These are phyloP conservation scores for Metschnikowia kunwiensis DNA, from an alignment of 805 yeast genomes.

Conservation along the genomic window DNA sequence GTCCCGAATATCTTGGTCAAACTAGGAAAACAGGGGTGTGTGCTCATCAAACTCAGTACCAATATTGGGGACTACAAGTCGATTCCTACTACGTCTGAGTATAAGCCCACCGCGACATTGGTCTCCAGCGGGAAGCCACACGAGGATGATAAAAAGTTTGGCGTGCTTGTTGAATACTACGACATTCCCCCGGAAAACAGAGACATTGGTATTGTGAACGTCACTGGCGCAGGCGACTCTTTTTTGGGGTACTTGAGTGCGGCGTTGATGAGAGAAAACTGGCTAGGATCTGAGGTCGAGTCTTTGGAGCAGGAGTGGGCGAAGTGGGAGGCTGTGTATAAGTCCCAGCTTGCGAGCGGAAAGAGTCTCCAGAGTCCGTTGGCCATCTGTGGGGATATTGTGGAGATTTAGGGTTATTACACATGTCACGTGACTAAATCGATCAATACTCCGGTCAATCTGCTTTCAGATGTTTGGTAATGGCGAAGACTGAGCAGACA, in stretches of 20 bases:
- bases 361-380: conserved; percentile 9
- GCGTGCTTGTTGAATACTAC: conserved; percentile 64
- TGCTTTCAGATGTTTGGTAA: no score
- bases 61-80: conserved; percentile 30
- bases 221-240: conserved; percentile 89
- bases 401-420: neutral
- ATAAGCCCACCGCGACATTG: conserved; percentile 23
- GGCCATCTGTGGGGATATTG: conserved; percentile 11
- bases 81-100: conserved; percentile 31
- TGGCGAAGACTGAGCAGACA: no score
- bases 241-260: conserved; percentile 63
- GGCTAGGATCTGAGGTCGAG: conserved; percentile 25
- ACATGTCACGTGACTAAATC: neutral
- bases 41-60: conserved; percentile 37
- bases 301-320: conserved; percentile 35
- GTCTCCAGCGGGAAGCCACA: conserved; percentile 21
- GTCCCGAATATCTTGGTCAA: conserved; percentile 65
- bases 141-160: conserved; percentile 31
- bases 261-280: conserved; percentile 23
- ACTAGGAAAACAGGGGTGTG: conserved; percentile 63
- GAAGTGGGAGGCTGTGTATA: conserved; percentile 35
- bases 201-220: conserved; percentile 48
- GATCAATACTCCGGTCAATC: no score
- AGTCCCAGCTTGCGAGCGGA: conserved; percentile 43
- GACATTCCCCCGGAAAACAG: conserved; percentile 37